phyloP scores from a whole-genome alignment of 345 rosid genomes.

The Mangifera indica region DNA sequence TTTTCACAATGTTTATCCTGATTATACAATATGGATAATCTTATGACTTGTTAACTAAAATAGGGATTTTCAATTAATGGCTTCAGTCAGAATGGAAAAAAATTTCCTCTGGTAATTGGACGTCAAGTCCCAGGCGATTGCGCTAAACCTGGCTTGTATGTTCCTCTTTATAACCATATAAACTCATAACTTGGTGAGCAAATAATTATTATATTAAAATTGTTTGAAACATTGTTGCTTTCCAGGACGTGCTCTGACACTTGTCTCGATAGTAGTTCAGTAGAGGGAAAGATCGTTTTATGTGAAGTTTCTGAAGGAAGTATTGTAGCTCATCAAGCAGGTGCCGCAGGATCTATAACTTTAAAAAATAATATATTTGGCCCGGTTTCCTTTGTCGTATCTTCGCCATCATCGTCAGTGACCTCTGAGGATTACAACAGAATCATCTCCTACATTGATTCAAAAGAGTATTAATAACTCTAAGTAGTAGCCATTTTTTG shows the following conservation, averaged over 20 bases:
- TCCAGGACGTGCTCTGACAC: slow-evolving; percentile 26
- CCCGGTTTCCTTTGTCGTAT: slow-evolving; percentile 9
- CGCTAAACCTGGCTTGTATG: not conserved
- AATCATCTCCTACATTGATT: slow-evolving; percentile 28
- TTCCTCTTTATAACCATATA: no score
- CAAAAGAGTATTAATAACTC: slow-evolving; percentile 31
- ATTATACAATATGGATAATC: no score
- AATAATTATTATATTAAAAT: not conserved
- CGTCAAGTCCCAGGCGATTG: slow-evolving; percentile 10
- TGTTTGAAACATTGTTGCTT: slow-evolving; percentile 10
- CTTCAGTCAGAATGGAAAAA: slow-evolving; percentile 25
- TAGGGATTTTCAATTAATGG: slow-evolving; percentile 42
- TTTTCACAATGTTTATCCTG: no score
- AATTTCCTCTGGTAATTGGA: slow-evolving; percentile 34
- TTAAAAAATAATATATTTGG: not conserved
- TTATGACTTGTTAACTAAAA: not conserved
- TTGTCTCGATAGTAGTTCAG: slow-evolving; percentile 30
- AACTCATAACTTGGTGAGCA: not conserved
- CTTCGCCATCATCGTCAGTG: slow-evolving; percentile 33
- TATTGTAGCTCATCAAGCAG: slow-evolving; percentile 17
- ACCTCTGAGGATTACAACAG: not conserved
- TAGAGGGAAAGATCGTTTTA: slow-evolving; percentile 40
- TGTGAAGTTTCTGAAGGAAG: not conserved
- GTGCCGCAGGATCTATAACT: slow-evolving; percentile 36
- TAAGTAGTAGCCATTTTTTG: not conserved